phyloP scores from a whole-genome alignment of 805 yeast species.

The Yarrowia sp. region DNA sequence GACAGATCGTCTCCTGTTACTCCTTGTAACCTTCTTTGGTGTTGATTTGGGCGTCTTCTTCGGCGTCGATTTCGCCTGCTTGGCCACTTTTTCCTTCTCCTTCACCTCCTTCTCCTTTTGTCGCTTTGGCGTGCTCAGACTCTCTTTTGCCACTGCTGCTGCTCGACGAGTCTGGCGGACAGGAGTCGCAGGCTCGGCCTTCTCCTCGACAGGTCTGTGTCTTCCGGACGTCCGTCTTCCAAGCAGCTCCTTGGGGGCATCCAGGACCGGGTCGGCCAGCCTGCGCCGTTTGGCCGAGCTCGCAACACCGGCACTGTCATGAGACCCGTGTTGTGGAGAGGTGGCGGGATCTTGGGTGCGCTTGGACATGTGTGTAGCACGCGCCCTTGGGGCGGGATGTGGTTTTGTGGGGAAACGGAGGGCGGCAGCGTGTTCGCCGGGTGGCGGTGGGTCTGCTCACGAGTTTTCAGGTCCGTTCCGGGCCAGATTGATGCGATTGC shows the following conservation, averaged over 20 bases:
- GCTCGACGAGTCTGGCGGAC: conserved; percentile 20
- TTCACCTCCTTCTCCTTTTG: background rate
- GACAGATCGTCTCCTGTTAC: conserved; percentile 5
- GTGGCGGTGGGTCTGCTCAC: conserved; percentile 25
- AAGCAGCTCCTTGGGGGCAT: conserved; percentile 14
- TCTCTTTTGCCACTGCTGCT: conserved; percentile 23
- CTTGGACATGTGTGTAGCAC: conserved; percentile 33
- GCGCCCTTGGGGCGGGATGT: conserved; percentile 36
- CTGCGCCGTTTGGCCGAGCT: conserved; percentile 24
- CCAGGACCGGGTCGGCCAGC: conserved; percentile 28
- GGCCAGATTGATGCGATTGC: conserved; percentile 31
- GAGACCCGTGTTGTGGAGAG: conserved; percentile 15
- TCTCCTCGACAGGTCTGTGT: conserved; percentile 6
- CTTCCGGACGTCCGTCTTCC: background rate
- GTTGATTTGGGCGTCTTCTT: conserved; percentile 4
- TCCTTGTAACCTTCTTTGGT: conserved; percentile 6
- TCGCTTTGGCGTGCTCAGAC: conserved; percentile 13
- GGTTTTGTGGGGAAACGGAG: conserved; percentile 17
- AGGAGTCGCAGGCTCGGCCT: background rate
- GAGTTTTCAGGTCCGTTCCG: conserved; percentile 31
- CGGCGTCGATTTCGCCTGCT: background rate
- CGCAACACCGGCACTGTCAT: background rate
- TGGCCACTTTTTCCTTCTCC: too few relatives aligned
- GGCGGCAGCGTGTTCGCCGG: conserved; percentile 26
- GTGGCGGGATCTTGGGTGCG: conserved; percentile 36